Evolutionary conservation across 305 asterid genomes (phyloP).

Genomic region (Vinca major): DNA sequence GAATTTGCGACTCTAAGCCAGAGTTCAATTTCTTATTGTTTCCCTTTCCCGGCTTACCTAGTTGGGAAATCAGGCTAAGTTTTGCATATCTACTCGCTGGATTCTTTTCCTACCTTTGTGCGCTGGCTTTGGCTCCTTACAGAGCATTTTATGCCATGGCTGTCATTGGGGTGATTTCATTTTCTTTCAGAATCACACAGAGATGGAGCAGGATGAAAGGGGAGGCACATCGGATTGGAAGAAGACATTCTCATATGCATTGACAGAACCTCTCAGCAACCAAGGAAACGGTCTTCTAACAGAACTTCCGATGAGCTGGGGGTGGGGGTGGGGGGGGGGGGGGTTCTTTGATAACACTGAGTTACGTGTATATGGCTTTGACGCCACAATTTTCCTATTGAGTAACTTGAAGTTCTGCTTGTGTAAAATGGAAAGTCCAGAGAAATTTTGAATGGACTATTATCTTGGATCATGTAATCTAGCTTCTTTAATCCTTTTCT

Average conservation of each 20-base stretch:
- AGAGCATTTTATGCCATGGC: constrained; percentile 67
- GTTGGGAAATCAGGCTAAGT: constrained; percentile 67
- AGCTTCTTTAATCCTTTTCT: too few species aligned
- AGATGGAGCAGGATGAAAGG: constrained; percentile 52
- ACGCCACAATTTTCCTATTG: constrained; percentile 15
- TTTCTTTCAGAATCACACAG: constrained; percentile 60
- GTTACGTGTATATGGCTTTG: constrained; percentile 7
- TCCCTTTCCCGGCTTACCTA: constrained; percentile 47
- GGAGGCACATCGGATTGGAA: constrained; percentile 40
- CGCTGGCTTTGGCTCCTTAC: constrained; percentile 74
- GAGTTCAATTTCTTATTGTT: constrained; percentile 66
- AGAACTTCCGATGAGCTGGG: too few species aligned
- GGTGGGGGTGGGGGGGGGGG: too few species aligned
- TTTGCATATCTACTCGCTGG: constrained; percentile 72
- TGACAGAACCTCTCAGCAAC: constrained; percentile 20
- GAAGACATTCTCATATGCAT: constrained; percentile 79
- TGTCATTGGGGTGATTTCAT: constrained; percentile 54
- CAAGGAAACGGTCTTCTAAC: neutral
- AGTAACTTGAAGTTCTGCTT: neutral
- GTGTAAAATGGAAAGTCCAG: neutral
- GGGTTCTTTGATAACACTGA: too few species aligned
- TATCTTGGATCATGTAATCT: too few species aligned
- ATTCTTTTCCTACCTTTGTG: constrained; percentile 50
- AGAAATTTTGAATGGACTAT: neutral
- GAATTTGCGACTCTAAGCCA: constrained; percentile 65